phyloP scores from a whole-genome alignment of 208 protist genomes.

The Leishmania tarentolae region DNA sequence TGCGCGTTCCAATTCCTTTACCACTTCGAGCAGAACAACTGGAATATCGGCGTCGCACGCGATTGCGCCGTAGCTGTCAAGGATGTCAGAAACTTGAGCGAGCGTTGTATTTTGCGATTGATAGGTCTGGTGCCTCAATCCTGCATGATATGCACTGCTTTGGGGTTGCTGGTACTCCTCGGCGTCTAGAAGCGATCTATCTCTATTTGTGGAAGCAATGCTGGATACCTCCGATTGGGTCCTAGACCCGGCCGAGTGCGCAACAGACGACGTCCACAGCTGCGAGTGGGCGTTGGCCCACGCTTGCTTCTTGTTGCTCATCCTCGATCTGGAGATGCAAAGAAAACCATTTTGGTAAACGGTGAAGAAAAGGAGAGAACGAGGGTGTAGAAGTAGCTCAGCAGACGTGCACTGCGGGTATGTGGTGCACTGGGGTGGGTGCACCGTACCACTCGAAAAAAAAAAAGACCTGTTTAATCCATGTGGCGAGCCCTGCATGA shows the following conservation, averaged over 20 bases:
- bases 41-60: constrained; percentile 36
- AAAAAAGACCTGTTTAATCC: neutral
- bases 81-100: constrained; percentile 58
- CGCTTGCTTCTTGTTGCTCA: constrained; percentile 32
- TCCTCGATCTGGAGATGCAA: neutral
- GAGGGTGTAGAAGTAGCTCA: neutral
- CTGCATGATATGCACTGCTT: neutral
- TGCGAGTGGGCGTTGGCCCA: constrained; percentile 39
- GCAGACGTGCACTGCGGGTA: neutral
- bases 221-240: constrained; percentile 35
- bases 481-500: neutral
- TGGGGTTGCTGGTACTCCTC: neutral
- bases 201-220: constrained; percentile 30
- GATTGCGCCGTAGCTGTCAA: constrained; percentile 50
- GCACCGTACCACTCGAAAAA: neutral
- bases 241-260: constrained; percentile 18
- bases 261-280: constrained; percentile 26
- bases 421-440: neutral
- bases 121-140: neutral
- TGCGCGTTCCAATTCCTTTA: constrained; percentile 56
- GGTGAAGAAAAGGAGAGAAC: neutral
- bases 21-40: constrained; percentile 39
- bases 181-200: constrained; percentile 35
- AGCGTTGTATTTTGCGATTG: constrained; percentile 21
- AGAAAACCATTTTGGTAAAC: neutral